phyloP scores from a whole-genome alignment of 768 basidiomycete genomes.

The Phanerodontia chrysosporium region DNA sequence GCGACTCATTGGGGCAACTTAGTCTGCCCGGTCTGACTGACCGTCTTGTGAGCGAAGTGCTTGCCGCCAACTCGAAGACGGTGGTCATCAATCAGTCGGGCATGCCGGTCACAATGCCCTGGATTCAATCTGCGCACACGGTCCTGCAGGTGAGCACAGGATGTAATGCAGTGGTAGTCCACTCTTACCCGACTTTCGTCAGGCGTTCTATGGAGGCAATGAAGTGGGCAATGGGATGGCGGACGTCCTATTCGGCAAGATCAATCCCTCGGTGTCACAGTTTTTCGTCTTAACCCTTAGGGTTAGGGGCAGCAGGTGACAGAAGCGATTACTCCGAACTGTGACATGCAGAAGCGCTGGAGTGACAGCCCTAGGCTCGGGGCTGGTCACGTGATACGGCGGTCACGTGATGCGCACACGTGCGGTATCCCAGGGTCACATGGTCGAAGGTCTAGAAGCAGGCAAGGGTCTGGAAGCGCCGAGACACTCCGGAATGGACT shows the following conservation, averaged over 20 bases:
- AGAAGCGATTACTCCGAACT: too few species aligned
- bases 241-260: slow-evolving; percentile 56
- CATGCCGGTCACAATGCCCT: slow-evolving; percentile 51
- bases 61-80: slow-evolving; percentile 49
- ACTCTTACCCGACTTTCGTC: slow-evolving; percentile 27
- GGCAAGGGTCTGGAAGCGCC: too few species aligned
- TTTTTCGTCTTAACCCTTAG: too few species aligned
- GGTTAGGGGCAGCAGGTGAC: too few species aligned
- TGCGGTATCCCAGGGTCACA: too few species aligned
- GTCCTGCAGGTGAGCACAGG: slow-evolving; percentile 43
- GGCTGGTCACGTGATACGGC: too few species aligned
- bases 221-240: slow-evolving; percentile 56
- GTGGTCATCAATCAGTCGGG: slow-evolving; percentile 56
- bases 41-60: slow-evolving; percentile 42
- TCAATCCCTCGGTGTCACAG: slow-evolving; percentile 57
- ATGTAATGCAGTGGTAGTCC: slow-evolving; percentile 22
- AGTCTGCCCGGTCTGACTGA: slow-evolving; percentile 50
- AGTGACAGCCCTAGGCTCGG: too few species aligned
- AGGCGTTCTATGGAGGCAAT: slow-evolving; percentile 54
- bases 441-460: too few species aligned
- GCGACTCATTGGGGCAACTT: slow-evolving; percentile 30
- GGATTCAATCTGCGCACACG: slow-evolving; percentile 37
- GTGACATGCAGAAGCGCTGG: too few species aligned
- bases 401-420: too few species aligned
- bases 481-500: too few species aligned